A percentile compares a stretch with the other conserved stretches of the same genome.
phyloP scores from a whole-genome alignment of 192 early-diverging fungal genomes.

The Ambispora gerdemannii region DNA sequence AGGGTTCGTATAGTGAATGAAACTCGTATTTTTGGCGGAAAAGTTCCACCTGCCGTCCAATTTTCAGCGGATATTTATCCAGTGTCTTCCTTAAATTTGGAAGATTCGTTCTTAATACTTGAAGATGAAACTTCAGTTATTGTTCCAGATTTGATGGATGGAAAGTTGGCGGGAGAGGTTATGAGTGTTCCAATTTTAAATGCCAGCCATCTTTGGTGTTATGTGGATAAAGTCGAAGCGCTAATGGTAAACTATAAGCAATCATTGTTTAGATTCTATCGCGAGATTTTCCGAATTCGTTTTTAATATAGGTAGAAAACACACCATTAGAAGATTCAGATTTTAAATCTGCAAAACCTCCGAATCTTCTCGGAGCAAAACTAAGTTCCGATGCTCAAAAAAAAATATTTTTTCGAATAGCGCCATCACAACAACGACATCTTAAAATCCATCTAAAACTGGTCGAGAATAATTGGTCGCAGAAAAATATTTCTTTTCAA shows the following conservation, averaged over 20 bases:
- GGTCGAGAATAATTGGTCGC: too few relatives aligned
- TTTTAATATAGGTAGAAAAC: too few relatives aligned
- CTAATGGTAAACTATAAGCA: too few relatives aligned
- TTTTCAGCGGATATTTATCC: too few relatives aligned
- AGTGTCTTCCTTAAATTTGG: constrained; percentile 15
- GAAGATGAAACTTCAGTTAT: neutral
- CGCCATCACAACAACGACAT: constrained; percentile 24
- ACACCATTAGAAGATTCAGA: too few relatives aligned
- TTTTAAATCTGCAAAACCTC: too few relatives aligned
- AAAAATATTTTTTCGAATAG: too few relatives aligned
- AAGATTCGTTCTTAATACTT: neutral
- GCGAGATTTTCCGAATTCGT: too few relatives aligned
- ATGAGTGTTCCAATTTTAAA: constrained; percentile 39
- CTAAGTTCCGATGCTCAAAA: too few relatives aligned
- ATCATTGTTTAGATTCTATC: too few relatives aligned
- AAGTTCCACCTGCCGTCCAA: constrained; percentile 33
- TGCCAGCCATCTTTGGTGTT: constrained; percentile 24
- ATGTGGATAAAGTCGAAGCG: constrained; percentile 27
- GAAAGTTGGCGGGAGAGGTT: constrained; percentile 35
- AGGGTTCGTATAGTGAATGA: constrained; percentile 62
- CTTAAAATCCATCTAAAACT: too few relatives aligned
- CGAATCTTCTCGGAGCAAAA: too few relatives aligned
- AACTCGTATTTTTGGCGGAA: constrained; percentile 66
- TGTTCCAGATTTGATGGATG: constrained; percentile 34
- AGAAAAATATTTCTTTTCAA: neutral